Conservation (phyloP, 1,139 yeast genomes). For the Geotrichum australiense region DNA sequence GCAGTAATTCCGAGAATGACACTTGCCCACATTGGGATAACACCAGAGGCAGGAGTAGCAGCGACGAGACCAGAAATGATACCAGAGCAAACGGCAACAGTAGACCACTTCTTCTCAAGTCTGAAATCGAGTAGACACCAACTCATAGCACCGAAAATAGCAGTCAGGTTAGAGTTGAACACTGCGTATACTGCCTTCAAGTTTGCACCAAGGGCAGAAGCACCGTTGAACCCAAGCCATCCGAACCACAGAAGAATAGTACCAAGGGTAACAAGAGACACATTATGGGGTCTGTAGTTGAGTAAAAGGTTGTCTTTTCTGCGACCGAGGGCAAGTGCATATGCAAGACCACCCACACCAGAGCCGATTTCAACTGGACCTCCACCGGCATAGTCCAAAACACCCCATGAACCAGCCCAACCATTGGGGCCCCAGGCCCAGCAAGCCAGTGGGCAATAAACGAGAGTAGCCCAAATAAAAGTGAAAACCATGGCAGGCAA, state of each 20-base stretch:
- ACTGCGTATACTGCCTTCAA: slow-evolving; percentile 73
- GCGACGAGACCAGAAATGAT: slow-evolving; percentile 93
- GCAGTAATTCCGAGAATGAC: slow-evolving; percentile 75
- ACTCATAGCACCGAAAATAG: slow-evolving; percentile 83
- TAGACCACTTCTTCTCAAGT: slow-evolving; percentile 83
- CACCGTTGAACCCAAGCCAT: slow-evolving; percentile 74
- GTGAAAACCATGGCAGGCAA: slow-evolving; percentile 77
- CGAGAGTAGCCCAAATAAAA: slow-evolving; percentile 85
- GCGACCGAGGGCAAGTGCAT: slow-evolving; percentile 74
- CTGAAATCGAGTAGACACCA: slow-evolving; percentile 91
- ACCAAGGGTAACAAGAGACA: slow-evolving; percentile 79
- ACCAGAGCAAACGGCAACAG: slow-evolving; percentile 94
- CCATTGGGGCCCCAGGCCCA: slow-evolving; percentile 95
- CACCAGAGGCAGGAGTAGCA: slow-evolving; percentile 91
- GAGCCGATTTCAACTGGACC: slow-evolving; percentile 94
- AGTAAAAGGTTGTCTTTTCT: slow-evolving; percentile 77
- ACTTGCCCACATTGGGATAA: slow-evolving; percentile 88
- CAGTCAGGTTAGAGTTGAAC: slow-evolving; percentile 86
- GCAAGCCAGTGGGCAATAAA: slow-evolving; percentile 86
- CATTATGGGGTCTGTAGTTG: slow-evolving; percentile 92
- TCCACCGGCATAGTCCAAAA: slow-evolving; percentile 94
- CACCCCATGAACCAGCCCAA: slow-evolving; percentile 90
- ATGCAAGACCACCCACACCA: slow-evolving; percentile 86
- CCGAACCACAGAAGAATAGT: slow-evolving; percentile 65
- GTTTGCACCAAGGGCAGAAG: slow-evolving; percentile 57